These are phyloP conservation scores for Cryoendolithus antarcticus DNA, from an alignment of 2,329 filamentous ascomycete genomes.

Conservation along the genomic window DNA sequence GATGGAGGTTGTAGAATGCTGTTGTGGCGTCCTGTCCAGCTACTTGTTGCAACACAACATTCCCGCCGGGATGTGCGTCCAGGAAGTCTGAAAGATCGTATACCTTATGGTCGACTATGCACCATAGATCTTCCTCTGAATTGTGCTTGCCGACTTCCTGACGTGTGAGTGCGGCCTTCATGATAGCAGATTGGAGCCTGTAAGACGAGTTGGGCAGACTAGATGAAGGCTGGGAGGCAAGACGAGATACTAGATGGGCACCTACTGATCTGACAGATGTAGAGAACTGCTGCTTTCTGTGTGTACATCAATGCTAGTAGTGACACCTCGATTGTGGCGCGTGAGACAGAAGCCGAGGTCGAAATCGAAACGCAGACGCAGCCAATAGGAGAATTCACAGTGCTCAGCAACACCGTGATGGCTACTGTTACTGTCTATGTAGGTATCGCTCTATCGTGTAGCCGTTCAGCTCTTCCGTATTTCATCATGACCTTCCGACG, in stretches of 20 bases:
- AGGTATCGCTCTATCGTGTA: too few species aligned
- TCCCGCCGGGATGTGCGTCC: slow-evolving; percentile 73
- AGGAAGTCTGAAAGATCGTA: slow-evolving; percentile 80
- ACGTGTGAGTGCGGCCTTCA: slow-evolving; percentile 5
- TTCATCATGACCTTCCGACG: too few species aligned
- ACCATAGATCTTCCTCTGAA: slow-evolving; percentile 64
- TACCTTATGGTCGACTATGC: slow-evolving; percentile 75
- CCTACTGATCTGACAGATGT: too few species aligned
- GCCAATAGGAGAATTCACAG: too few species aligned
- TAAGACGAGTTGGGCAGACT: neutral
- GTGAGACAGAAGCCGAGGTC: too few species aligned
- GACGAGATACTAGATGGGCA: neutral
- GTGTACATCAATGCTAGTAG: too few species aligned
- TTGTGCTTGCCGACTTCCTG: slow-evolving; percentile 43
- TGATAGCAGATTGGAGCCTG: neutral
- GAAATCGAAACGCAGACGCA: too few species aligned
- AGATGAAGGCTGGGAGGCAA: too few species aligned
- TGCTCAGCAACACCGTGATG: too few species aligned
- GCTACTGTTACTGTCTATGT: too few species aligned
- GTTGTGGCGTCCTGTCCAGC: slow-evolving; percentile 70
- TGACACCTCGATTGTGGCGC: too few species aligned
- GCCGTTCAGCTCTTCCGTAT: too few species aligned
- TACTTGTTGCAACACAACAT: slow-evolving; percentile 66
- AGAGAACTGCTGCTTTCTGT: neutral
- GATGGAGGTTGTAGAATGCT: slow-evolving; percentile 84